A percentile compares a stretch with the other conserved stretches of the same genome.
Evolutionary conservation across 2,329 filamentous ascomycete genomes (phyloP).

Genomic region (Calonectria hongkongensis): DNA sequence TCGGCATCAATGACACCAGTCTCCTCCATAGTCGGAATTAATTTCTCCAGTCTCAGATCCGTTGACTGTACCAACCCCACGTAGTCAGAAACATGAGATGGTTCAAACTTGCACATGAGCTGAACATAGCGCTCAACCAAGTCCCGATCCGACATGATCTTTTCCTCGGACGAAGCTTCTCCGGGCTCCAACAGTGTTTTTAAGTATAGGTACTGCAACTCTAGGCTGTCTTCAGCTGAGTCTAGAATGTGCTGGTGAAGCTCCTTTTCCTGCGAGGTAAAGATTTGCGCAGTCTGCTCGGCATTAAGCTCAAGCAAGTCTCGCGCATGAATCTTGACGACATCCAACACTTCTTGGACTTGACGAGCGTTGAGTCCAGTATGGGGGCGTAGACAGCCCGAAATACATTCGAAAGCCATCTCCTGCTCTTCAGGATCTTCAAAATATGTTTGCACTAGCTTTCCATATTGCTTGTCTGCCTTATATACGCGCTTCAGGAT

Average conservation of each 20-base stretch:
- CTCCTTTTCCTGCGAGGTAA: constrained; percentile 77
- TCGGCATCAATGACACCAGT: constrained; percentile 94
- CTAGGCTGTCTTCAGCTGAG: constrained; percentile 75
- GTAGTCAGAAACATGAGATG: constrained; percentile 89
- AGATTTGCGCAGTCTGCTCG: constrained; percentile 76
- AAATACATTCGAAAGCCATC: constrained; percentile 86
- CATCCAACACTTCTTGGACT: constrained; percentile 79
- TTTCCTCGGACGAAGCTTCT: constrained; percentile 59
- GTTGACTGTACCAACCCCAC: constrained; percentile 84
- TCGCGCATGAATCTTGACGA: constrained; percentile 79
- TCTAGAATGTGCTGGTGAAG: constrained; percentile 81
- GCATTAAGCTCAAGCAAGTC: constrained; percentile 82
- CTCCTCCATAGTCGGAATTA: constrained; percentile 91
- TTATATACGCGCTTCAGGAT: constrained; percentile 94
- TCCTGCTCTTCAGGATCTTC: constrained; percentile 87
- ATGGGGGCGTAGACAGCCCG: constrained; percentile 81
- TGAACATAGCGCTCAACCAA: constrained; percentile 91
- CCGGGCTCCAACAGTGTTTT: constrained; percentile 82
- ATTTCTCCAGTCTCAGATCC: constrained; percentile 85
- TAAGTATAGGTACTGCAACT: constrained; percentile 85
- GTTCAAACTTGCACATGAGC: constrained; percentile 91
- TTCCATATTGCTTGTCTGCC: constrained; percentile 85
- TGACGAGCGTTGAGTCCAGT: constrained; percentile 81
- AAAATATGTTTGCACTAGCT: constrained; percentile 87
- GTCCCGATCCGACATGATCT: constrained; percentile 67